Evolutionary conservation across 2,329 filamentous ascomycete species (phyloP), one percentile per base, ranked within the genome.

Genomic region (Plectosphaerella cucumerina): DNA sequence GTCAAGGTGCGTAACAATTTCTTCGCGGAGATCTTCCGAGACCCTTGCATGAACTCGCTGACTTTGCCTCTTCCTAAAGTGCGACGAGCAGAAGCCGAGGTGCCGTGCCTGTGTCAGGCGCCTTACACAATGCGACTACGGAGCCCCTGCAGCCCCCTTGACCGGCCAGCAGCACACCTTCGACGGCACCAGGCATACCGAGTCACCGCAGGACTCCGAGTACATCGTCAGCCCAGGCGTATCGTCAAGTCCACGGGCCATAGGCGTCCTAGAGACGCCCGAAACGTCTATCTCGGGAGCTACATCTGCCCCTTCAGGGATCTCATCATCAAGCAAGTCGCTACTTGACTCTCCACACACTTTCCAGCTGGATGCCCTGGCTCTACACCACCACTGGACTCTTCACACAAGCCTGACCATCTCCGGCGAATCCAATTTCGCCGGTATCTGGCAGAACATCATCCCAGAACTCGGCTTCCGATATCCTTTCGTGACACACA

Each of bases 331-430:
- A 21, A 23, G 2, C 14, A 18, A 33, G 6, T 2, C 21, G 14
- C 33, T 47, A 4, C 14, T 14, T 2, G n/a, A 17, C 14, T 26
- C 18, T 6, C 4, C 44, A 2, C 6, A 23, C 8, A 31, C 21
- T 10, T 57, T 55, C 18, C 33, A 47, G 20, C 44, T 58, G 5
- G 22, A 31, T n/a, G 56, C 57, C 39, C 34, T 58, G 5, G 51
- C 48, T 3, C 47, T 57, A 10, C 49, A 57, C 4, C 55, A 58
- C n/a, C 56, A 57, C 26, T 57, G 56, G 56, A 54, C 55, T 12
- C n/a, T 54, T 3, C 33, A 6, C 5, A 48, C 49, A 8, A 56
- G 55, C 31, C 22, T 33, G 5, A 43, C 23, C 31, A 50, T 57
- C 6, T 50, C 35, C 45, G 44, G 26, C 15, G 33, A 23, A 9